Conservation (phyloP, 202 grass and related monocot species). For the Setaria viridis region DNA sequence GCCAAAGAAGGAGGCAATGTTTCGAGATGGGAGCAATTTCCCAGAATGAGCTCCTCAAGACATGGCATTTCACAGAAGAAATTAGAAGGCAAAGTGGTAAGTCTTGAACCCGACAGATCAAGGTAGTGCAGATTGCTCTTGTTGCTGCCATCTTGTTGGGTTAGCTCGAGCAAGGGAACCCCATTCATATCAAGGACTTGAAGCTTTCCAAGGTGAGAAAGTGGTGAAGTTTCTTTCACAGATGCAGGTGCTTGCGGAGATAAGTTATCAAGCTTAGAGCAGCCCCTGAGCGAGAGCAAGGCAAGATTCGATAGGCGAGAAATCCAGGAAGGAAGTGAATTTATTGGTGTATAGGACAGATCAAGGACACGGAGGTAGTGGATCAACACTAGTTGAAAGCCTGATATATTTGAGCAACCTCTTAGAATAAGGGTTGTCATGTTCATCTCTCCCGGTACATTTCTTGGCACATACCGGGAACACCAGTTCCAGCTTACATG, state of each 20-base stretch:
- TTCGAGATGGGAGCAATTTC: not conserved
- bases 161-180: not conserved
- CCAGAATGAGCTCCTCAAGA: slow-evolving; percentile 18
- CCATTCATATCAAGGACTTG: slow-evolving; percentile 25
- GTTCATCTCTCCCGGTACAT: no score
- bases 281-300: slow-evolving; percentile 12
- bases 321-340: slow-evolving; percentile 15
- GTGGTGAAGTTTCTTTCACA: not conserved
- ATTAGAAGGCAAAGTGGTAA: not conserved
- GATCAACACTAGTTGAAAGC: not conserved
- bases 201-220: not conserved
- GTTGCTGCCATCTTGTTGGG: not conserved
- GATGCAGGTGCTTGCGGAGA: not conserved
- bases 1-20: not conserved
- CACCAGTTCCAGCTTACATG: not conserved
- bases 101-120: not conserved
- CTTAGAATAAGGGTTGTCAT: slow-evolving; percentile 8
- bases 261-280: not conserved
- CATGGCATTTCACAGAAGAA: not conserved
- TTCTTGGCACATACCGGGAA: no score
- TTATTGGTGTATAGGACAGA: slow-evolving; percentile 19
- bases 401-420: not conserved
- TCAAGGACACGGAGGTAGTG: slow-evolving; percentile 12
- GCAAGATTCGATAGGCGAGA: not conserved
- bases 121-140: slow-evolving; percentile 16